Conservation (phyloP, 1,284 basidiomycete species). For the Austroboletus novae-zelandiae region DNA sequence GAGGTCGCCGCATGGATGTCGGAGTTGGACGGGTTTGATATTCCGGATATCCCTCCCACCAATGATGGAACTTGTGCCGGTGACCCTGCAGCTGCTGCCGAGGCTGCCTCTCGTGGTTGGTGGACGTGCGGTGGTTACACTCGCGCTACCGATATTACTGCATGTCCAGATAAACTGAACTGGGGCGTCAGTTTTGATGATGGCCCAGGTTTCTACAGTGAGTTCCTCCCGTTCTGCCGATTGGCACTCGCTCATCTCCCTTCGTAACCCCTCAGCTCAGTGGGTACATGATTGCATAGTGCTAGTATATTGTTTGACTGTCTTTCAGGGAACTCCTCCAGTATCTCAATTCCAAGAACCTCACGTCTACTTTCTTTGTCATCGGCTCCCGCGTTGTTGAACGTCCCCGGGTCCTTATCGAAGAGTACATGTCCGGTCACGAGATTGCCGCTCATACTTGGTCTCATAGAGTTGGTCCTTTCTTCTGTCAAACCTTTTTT, state of each 20-base stretch:
- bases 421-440: conserved; percentile 85
- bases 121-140: conserved; percentile 90
- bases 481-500: not conserved
- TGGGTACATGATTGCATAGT: no score
- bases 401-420: conserved; percentile 71
- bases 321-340: conserved; percentile 57
- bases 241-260: no score
- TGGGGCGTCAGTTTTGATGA: no score
- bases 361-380: conserved; percentile 89
- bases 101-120: conserved; percentile 69
- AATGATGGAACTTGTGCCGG: no score
- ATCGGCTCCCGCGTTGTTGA: conserved; percentile 89
- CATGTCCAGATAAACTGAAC: conserved; percentile 66
- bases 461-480: conserved; percentile 58
- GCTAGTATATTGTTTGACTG: not conserved
- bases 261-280: no score
- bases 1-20: no score
- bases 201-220: no score
- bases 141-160: conserved; percentile 60
- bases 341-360: conserved; percentile 62
- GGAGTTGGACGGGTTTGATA: no score
- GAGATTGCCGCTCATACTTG: conserved; percentile 80
- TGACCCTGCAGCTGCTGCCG: conserved; percentile 31
- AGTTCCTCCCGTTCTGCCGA: no score
- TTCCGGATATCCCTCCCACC: no score